Conservation (phyloP, 1,139 yeast species). For the Debaryomycetaceae sp. region DNA sequence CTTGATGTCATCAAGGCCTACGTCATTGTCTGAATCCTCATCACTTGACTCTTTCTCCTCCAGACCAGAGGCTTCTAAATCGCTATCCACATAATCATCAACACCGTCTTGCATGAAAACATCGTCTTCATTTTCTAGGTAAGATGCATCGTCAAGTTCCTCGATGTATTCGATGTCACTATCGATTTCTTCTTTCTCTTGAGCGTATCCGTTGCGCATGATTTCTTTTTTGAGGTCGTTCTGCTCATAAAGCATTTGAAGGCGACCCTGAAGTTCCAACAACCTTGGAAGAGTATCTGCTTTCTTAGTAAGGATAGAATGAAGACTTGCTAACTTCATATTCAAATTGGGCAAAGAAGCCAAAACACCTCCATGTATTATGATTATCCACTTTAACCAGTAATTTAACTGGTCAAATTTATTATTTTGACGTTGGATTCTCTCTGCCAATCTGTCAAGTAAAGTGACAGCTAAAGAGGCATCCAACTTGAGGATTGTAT, state of each 20-base stretch:
- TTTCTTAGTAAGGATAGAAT: conserved; percentile 70
- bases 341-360: conserved; percentile 68
- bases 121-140: conserved; percentile 23
- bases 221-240: conserved; percentile 62
- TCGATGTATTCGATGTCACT: conserved; percentile 41
- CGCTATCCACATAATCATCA: conserved; percentile 6
- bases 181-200: conserved; percentile 25
- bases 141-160: conserved; percentile 37
- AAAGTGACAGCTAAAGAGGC: conserved; percentile 70
- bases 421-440: conserved; percentile 60
- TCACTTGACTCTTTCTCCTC: conserved; percentile 2
- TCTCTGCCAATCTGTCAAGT: conserved; percentile 80
- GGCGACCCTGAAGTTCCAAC: conserved; percentile 77
- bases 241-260: conserved; percentile 70
- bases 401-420: conserved; percentile 73
- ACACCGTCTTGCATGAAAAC: conserved; percentile 1
- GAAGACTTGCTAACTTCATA: conserved; percentile 68
- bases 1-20: conserved; percentile 1
- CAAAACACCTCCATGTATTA: conserved; percentile 81
- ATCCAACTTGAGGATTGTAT: conserved; percentile 67
- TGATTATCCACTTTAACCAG: conserved; percentile 93
- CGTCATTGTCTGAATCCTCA: background rate
- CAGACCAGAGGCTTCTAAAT: conserved; percentile 1
- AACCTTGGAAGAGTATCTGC: conserved; percentile 76
- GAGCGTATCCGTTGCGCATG: conserved; percentile 19